Evolutionary conservation across 768 basidiomycete species (phyloP).

Genomic region (Suillus subaureus): DNA sequence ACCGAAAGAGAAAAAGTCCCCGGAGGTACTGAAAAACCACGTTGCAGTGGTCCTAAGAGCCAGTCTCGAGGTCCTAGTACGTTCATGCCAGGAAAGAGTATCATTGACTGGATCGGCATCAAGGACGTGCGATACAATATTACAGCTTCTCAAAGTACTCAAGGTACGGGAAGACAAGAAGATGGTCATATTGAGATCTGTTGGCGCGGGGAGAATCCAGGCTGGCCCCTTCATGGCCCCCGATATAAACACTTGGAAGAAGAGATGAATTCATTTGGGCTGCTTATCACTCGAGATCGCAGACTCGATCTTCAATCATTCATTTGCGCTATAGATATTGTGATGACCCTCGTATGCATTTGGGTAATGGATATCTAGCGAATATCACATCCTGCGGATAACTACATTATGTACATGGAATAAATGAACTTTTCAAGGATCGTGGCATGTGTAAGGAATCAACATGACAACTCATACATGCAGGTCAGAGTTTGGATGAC

Average conservation of each 20-base stretch:
- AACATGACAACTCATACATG: neutral
- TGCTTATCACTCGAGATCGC: slow-evolving; percentile 7
- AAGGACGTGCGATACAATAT: slow-evolving; percentile 79
- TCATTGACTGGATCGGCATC: slow-evolving; percentile 90
- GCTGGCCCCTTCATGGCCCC: slow-evolving; percentile 17
- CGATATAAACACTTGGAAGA: slow-evolving; percentile 3
- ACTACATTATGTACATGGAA: neutral
- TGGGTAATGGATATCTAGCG: slow-evolving; percentile 4
- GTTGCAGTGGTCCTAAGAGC: neutral
- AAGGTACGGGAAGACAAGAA: slow-evolving; percentile 83
- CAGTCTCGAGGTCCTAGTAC: slow-evolving; percentile 33
- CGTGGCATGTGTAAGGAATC: neutral
- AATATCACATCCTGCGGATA: neutral
- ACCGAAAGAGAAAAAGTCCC: slow-evolving; percentile 15
- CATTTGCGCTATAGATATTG: slow-evolving; percentile 18
- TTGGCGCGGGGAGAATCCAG: slow-evolving; percentile 42
- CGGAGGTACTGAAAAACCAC: neutral
- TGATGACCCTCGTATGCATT: neutral
- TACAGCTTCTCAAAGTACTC: slow-evolving; percentile 76
- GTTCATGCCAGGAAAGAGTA: slow-evolving; percentile 65
- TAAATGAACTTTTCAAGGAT: neutral
- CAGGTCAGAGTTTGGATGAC: slow-evolving; percentile 17
- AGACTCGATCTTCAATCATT: slow-evolving; percentile 28
- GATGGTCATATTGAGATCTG: slow-evolving; percentile 51
- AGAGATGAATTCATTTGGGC: neutral